Evolutionary conservation across 257 asterid genomes (phyloP).

Genomic region (Thymus mandschuricus): DNA sequence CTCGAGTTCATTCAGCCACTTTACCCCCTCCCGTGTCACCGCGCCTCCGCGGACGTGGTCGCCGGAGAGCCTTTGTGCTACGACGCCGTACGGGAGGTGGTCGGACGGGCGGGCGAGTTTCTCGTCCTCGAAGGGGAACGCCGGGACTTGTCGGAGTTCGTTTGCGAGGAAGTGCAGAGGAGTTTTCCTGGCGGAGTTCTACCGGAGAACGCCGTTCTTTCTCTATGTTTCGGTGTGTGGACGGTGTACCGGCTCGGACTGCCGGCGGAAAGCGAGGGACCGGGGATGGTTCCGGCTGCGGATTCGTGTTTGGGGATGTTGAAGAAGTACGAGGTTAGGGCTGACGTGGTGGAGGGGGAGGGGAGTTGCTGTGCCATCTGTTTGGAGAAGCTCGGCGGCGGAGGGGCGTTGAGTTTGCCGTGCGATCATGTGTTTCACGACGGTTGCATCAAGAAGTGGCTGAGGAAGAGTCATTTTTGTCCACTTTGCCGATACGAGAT

Average conservation of each 20-base stretch:
- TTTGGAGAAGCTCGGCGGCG: background rate
- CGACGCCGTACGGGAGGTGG: background rate
- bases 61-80: too few species aligned
- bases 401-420: background rate
- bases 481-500: constrained; percentile 1
- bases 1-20: too few species aligned
- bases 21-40: background rate
- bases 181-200: background rate
- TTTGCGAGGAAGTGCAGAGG: background rate
- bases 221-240: background rate
- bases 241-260: background rate
- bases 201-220: background rate
- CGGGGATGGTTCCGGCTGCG: background rate
- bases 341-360: background rate
- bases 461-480: background rate
- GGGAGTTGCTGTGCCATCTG: background rate
- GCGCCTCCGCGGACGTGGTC: too few species aligned
- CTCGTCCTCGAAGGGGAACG: too few species aligned
- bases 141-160: background rate
- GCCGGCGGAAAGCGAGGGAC: background rate
- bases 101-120: background rate
- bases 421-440: constrained; percentile 16
- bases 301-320: background rate
- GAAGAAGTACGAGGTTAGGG: background rate
- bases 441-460: background rate